Conservation (phyloP, 306 rosid species). For the Argentina anserina region DNA sequence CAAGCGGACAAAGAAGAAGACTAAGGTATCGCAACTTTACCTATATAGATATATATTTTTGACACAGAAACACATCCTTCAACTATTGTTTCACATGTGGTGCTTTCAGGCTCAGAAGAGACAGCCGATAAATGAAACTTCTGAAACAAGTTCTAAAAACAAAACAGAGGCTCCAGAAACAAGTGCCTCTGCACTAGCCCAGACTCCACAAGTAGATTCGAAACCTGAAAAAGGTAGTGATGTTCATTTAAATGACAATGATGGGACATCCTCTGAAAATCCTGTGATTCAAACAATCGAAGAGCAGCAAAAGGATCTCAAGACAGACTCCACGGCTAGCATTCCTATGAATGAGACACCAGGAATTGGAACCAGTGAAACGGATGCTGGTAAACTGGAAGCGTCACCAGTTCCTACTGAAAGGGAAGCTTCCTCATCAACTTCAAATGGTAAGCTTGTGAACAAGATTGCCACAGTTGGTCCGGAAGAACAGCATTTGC, state of each 20-base stretch:
- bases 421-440: constrained; percentile 36
- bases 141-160: constrained; percentile 12
- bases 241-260: constrained; percentile 40
- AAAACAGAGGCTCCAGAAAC: constrained; percentile 26
- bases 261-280: constrained; percentile 28
- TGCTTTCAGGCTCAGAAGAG: constrained; percentile 53
- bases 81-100: constrained; percentile 14
- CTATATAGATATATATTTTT: neutral
- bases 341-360: constrained; percentile 32
- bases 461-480: constrained; percentile 40
- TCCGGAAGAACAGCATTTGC: constrained; percentile 40
- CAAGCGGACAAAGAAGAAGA: constrained; percentile 55
- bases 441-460: constrained; percentile 42
- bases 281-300: constrained; percentile 34
- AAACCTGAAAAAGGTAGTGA: constrained; percentile 39
- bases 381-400: constrained; percentile 32
- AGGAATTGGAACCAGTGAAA: constrained; percentile 43
- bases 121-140: constrained; percentile 26
- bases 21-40: constrained; percentile 48
- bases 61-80: neutral
- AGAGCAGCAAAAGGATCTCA: constrained; percentile 33
- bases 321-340: constrained; percentile 30
- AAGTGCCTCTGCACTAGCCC: constrained; percentile 37
- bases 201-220: constrained; percentile 31
- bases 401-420: constrained; percentile 30